Base-by-base conservation (phyloP, 2,329 filamentous ascomycete genomes). In the Anthostomella pinea region DNA sequence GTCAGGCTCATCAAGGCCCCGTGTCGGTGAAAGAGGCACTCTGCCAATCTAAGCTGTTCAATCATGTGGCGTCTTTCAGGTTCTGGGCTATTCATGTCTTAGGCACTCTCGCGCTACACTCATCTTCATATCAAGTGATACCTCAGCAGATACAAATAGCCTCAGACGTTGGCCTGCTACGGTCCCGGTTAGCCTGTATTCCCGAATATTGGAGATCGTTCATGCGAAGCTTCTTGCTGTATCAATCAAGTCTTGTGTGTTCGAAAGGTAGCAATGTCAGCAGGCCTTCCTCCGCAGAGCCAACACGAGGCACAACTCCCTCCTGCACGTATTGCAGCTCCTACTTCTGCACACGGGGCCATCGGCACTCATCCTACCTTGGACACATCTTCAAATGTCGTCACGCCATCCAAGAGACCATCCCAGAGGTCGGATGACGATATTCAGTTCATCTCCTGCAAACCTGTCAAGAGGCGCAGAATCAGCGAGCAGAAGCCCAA, bases 391-490 rank as follows among this genome's bases (percentile, higher is more conserved):
- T 13, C 33, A 2, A 38, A 33, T 26, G 13, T 34, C 14, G 9
- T 30, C 14, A 36, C 42, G 15, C 48, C 55, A 22, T 46, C 47
- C 3, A 66, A 63, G 46, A 42, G 53, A 34, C 27, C 31, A n/a
- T n/a, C n/a, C n/a, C n/a, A 31, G 17, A 19, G 9, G 21, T 48
- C 46, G 16, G 66, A 70, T 30, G 52, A 58, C 39, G 69, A 72
- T 32, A 56, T 72, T 20, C 59, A 70, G 44, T 68, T 71, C 35
- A 54, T 72, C 20, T 69, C 65, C 27, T 63, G 60, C 14, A 63
- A 64, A 16, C 66, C 67, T 8, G 61, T 68, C 33, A 70, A 68
- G 53, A 67, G 58, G 45, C 53, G 47, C 26, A 62, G 54, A 46
- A 48, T 47, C 41, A 58, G 43, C 28, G 46, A 49, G 16, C 40